Conservation (phyloP, 2,329 filamentous ascomycete species). For the Nigrospora oryzae region DNA sequence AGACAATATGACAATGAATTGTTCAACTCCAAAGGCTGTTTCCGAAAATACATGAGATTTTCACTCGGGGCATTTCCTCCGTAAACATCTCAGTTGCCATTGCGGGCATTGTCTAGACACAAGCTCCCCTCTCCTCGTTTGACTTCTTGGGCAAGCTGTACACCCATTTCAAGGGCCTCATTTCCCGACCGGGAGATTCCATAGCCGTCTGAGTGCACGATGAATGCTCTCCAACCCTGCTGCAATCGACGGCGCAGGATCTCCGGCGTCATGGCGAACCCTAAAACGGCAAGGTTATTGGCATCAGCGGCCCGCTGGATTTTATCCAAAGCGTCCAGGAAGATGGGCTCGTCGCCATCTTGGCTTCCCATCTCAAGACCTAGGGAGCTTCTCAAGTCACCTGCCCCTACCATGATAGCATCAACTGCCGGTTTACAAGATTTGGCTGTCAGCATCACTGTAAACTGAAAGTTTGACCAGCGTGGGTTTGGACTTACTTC, state of each 20-base stretch:
- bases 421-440: not conserved
- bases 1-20: no score
- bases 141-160: no score
- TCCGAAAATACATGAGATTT: no score
- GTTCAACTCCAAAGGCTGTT: no score
- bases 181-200: not conserved
- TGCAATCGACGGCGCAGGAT: not conserved
- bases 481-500: not conserved
- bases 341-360: not conserved
- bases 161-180: no score
- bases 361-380: not conserved
- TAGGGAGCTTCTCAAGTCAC: not conserved
- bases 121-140: no score
- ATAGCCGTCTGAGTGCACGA: not conserved
- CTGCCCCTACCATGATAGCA: not conserved
- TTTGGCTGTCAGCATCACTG: not conserved
- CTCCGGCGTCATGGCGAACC: not conserved
- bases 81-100: no score
- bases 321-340: not conserved
- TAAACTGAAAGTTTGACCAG: not conserved
- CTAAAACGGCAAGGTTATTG: not conserved
- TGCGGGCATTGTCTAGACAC: no score
- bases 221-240: not conserved
- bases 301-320: not conserved
- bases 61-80: no score